Evolutionary conservation across 2,329 filamentous ascomycete genomes (phyloP).

Genomic region (Pestalotiopsis sp.): DNA sequence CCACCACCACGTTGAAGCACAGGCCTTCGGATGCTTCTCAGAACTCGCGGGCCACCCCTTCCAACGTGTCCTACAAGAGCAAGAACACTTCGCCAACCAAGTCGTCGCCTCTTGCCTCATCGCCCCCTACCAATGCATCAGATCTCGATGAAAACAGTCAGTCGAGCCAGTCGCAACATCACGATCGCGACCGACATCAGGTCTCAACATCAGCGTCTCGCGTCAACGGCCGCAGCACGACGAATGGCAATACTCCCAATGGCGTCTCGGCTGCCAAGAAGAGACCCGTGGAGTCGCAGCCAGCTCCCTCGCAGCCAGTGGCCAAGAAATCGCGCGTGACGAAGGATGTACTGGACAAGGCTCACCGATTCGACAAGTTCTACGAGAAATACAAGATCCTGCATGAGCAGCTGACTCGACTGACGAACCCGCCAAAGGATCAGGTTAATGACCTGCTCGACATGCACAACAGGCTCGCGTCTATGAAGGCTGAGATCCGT

Average conservation of each 20-base stretch:
- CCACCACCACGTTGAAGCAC: constrained; percentile 38
- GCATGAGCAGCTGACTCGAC: constrained; percentile 53
- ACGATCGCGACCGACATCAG: background rate
- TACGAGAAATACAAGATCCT: constrained; percentile 59
- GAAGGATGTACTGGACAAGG: constrained; percentile 52
- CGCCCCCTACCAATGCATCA: constrained; percentile 65
- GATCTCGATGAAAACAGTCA: constrained; percentile 52
- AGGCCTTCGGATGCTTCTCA: constrained; percentile 50
- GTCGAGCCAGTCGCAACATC: constrained; percentile 28
- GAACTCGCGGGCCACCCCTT: constrained; percentile 43
- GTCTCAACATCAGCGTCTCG: background rate
- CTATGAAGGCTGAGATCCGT: constrained; percentile 62
- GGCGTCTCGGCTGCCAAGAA: constrained; percentile 37
- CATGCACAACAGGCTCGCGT: constrained; percentile 54
- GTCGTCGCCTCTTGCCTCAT: constrained; percentile 65
- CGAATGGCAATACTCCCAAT: constrained; percentile 17
- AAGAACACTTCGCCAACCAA: constrained; percentile 61
- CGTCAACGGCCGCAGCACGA: constrained; percentile 16
- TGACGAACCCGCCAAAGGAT: constrained; percentile 50
- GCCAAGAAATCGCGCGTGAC: constrained; percentile 42
- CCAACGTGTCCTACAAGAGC: constrained; percentile 43
- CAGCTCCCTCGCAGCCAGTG: constrained; percentile 30
- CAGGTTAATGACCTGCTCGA: constrained; percentile 51
- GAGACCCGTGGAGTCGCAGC: constrained; percentile 37
- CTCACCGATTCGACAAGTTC: constrained; percentile 53